phyloP scores from a whole-genome alignment of 2,329 filamentous ascomycete genomes.

The Dryadomyces quercivorus region DNA sequence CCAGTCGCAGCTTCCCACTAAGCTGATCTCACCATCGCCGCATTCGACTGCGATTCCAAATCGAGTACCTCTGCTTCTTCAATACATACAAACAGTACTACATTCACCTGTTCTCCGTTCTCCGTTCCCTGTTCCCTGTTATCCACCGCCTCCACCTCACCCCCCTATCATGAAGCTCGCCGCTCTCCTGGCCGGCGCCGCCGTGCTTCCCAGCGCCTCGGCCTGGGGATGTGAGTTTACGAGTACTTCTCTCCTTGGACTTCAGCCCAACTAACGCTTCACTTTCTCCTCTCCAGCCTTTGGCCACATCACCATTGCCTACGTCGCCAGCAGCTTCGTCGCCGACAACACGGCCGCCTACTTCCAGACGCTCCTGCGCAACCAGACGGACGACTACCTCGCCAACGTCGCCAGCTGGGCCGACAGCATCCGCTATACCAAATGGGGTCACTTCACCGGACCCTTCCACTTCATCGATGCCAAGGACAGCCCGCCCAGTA shows the following conservation, averaged over 20 bases:
- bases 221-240: conserved; percentile 30
- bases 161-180: conserved; percentile 8
- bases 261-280: background rate
- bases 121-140: too few species aligned
- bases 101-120: too few species aligned
- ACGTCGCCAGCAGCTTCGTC: conserved; percentile 49
- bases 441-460: conserved; percentile 48
- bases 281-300: conserved; percentile 29
- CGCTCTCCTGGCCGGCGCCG: conserved; percentile 16
- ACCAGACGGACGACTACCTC: conserved; percentile 43
- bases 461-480: conserved; percentile 60
- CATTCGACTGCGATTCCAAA: too few species aligned
- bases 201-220: conserved; percentile 20
- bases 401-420: conserved; percentile 56
- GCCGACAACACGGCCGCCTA: conserved; percentile 39
- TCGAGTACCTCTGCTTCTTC: too few species aligned
- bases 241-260: background rate
- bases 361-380: conserved; percentile 45
- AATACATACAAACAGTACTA: too few species aligned
- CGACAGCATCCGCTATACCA: conserved; percentile 52
- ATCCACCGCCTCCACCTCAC: background rate
- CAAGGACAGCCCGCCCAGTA: conserved; percentile 45
- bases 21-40: too few species aligned
- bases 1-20: background rate
- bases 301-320: conserved; percentile 54